phyloP scores from a whole-genome alignment of 805 yeast species.

The Peterozyma toletana region DNA sequence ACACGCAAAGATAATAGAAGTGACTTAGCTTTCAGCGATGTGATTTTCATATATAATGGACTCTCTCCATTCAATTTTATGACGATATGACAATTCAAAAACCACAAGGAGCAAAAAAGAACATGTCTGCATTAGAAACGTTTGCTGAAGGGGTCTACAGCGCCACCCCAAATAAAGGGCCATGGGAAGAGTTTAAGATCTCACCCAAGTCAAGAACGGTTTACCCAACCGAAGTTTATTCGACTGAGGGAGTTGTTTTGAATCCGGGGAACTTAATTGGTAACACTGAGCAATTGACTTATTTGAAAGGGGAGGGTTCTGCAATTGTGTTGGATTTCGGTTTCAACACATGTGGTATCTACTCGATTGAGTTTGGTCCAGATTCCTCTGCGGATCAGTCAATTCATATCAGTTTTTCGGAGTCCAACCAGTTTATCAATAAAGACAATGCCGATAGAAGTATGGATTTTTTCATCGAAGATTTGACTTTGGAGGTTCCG shows the following conservation, averaged over 20 bases:
- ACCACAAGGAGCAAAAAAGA: background rate
- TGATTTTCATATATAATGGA: background rate
- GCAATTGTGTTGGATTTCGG: conserved; percentile 8
- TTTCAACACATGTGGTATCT: conserved; percentile 9
- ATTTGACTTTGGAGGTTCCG: conserved; percentile 7
- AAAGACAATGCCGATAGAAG: conserved; percentile 6
- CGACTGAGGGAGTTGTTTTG: conserved; percentile 2
- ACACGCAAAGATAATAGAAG: background rate
- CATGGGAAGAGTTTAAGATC: conserved; percentile 8
- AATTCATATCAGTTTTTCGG: conserved; percentile 7
- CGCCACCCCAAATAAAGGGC: conserved; percentile 9
- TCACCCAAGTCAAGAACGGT: conserved; percentile 7
- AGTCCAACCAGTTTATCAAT: conserved; percentile 6
- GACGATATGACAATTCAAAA: background rate
- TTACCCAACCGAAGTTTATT: conserved; percentile 2
- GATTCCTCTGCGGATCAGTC: conserved; percentile 4
- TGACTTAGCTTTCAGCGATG: too few species aligned
- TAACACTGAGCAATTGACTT: background rate
- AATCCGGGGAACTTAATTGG: conserved; percentile 4
- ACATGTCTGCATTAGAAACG: background rate
- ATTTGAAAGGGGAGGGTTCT: conserved; percentile 7
- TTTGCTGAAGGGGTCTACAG: conserved; percentile 6
- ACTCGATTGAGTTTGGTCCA: conserved; percentile 5
- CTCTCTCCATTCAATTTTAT: background rate
- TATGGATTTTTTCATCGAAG: conserved; percentile 9